Base-by-base conservation (phyloP, 208 protist genomes). In the Angomonas ambiguus region DNA sequence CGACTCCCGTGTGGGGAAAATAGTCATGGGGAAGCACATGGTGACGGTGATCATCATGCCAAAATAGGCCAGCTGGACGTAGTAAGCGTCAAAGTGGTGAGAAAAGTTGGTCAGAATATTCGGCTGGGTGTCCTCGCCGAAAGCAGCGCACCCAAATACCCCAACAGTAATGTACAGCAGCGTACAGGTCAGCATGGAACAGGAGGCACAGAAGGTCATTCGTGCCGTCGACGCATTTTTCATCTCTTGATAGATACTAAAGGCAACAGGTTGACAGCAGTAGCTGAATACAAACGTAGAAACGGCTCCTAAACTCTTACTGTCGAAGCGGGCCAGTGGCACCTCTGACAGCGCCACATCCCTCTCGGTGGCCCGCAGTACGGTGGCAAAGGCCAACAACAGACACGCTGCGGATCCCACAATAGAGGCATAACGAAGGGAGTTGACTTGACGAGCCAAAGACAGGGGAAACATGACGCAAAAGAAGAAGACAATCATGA, bases 391-490 rank as follows among this genome's bases (percentile, higher is more conserved):
- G 0, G 82, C 79, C 20, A 92, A 74, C 32, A 88, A 51, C 41
- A 88, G 65, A 16, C 74, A 90, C 24, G 84, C 83, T 2, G 81
- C 60, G 45, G 71, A 72, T 48, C 86, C 80, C n/a, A 92, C 67
- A 34, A 91, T 67, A 28, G 86, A 90, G 32, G 86, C 79, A 69
- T 88, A 93, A 2, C 86, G 79, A 62, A 95, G 71, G 45, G 85
- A 79, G 62, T 89, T 87, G 27, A 95, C 79, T 45, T 75, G 70
- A 28, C 77, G 77, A 28, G 64, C 65, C 31, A 92, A 63, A 20
- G 84, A 93, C 33, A 93, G 68, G 2, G 89, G 89, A 34, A 92
- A 76, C 86, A 95, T 95, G 56, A 95, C 69, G 59, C 84, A 58
- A 8, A 69, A n/a, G 86, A 86, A 95, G 76, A 91, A 95, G 34